Evolutionary conservation across 1,139 yeast genomes (phyloP).

Genomic region (Lodderomyces parapsilosis): DNA sequence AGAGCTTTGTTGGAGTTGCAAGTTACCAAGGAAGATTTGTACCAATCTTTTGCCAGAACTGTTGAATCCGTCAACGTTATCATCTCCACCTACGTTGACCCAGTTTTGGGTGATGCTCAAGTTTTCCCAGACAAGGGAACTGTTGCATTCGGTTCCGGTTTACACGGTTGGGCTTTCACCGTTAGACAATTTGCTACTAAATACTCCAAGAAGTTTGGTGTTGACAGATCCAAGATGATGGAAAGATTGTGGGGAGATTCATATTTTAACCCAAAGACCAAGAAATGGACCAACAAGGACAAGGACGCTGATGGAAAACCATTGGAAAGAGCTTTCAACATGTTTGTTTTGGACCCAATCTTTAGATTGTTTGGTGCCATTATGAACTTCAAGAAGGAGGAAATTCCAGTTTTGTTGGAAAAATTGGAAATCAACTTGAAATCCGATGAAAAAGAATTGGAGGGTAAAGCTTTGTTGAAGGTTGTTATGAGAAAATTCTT

Average conservation of each 20-base stretch:
- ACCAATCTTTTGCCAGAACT: constrained; percentile 98
- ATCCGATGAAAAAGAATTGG: constrained; percentile 94
- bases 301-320: constrained; percentile 94
- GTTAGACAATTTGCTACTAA: constrained; percentile 98
- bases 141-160: constrained; percentile 99
- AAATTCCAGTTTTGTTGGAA: constrained; percentile 83
- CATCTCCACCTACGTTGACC: constrained; percentile 92
- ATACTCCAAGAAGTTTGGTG: constrained; percentile 99
- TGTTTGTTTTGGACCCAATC: constrained; percentile 98
- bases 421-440: constrained; percentile 90
- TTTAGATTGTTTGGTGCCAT: constrained; percentile 67
- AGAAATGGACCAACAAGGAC: constrained; percentile 98
- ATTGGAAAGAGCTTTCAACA: constrained; percentile 99
- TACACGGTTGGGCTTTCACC: constrained; percentile 99
- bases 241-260: constrained; percentile 99
- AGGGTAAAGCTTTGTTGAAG: constrained; percentile 98
- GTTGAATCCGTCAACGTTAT: constrained; percentile 99
- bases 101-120: constrained; percentile 91
- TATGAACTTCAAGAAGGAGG: constrained; percentile 75
- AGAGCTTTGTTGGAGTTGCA: constrained; percentile 99
- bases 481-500: constrained; percentile 99
- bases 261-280: constrained; percentile 99
- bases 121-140: constrained; percentile 99
- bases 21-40: constrained; percentile 97
- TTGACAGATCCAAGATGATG: constrained; percentile 97